phyloP scores from a whole-genome alignment of 2,329 filamentous ascomycete genomes.

The Daldinia eschscholtzii region DNA sequence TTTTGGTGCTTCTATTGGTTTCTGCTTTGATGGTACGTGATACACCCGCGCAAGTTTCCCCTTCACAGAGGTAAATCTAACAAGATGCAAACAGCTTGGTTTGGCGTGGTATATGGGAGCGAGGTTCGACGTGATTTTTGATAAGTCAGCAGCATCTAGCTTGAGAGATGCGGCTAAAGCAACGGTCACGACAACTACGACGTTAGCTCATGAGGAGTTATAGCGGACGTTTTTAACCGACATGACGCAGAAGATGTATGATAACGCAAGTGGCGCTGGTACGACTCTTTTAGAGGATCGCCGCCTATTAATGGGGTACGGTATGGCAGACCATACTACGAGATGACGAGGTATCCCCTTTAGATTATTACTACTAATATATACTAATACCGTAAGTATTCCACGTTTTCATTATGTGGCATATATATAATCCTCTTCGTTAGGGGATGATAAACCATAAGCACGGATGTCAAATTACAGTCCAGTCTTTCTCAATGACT shows the following conservation, averaged over 20 bases:
- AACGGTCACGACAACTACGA: conserved; percentile 29
- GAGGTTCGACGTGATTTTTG: conserved; percentile 78
- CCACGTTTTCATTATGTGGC: conserved; percentile 1
- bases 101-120: conserved; percentile 85
- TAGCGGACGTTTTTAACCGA: conserved; percentile 45
- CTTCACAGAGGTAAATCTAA: conserved; percentile 31
- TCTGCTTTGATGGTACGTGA: conserved; percentile 81
- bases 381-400: conserved; percentile 36
- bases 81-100: conserved; percentile 69
- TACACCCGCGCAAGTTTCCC: neutral
- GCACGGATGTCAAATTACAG: conserved; percentile 99
- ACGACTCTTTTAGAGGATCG: conserved; percentile 14
- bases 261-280: conserved; percentile 18
- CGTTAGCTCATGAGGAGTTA: conserved; percentile 49
- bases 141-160: conserved; percentile 59
- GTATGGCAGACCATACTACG: conserved; percentile 44
- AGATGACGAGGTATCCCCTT: conserved; percentile 19
- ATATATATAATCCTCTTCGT: conserved; percentile 2
- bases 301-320: conserved; percentile 23
- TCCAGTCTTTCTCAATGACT: conserved; percentile 82
- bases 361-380: conserved; percentile 36
- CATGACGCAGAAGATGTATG: conserved; percentile 44
- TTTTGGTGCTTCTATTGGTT: conserved; percentile 77
- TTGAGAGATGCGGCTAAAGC: conserved; percentile 44
- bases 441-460: conserved; percentile 64